These are phyloP conservation scores for Apiospora rasikravindrae DNA, from an alignment of 2,329 filamentous ascomycete species.

Conservation along the genomic window DNA sequence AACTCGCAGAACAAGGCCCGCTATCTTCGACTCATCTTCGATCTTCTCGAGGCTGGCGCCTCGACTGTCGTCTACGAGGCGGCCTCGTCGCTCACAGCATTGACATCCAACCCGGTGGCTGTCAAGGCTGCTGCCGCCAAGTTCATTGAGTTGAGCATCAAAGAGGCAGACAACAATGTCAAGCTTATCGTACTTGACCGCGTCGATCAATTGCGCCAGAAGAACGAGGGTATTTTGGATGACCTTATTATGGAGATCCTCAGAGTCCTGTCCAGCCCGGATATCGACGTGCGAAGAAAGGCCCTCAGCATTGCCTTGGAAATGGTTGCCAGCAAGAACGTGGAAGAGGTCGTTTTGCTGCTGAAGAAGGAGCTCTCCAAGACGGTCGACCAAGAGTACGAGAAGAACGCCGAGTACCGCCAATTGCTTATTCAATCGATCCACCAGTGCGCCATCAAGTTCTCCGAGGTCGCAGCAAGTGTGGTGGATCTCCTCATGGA, in stretches of 20 bases:
- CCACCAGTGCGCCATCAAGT: constrained; percentile 98
- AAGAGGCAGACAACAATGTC: constrained; percentile 98
- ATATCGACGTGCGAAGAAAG: constrained; percentile 94
- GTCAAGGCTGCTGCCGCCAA: constrained; percentile 96
- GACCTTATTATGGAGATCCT: constrained; percentile 97
- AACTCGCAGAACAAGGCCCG: constrained; percentile 95
- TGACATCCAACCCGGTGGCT: constrained; percentile 95
- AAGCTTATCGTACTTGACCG: constrained; percentile 97
- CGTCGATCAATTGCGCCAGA: constrained; percentile 83
- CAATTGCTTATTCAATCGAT: constrained; percentile 96
- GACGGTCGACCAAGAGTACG: constrained; percentile 97
- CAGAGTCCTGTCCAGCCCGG: constrained; percentile 90
- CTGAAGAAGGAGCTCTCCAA: constrained; percentile 98
- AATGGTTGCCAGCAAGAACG: constrained; percentile 99
- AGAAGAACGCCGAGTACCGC: constrained; percentile 96
- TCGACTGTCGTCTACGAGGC: constrained; percentile 98
- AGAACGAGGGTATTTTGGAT: constrained; percentile 89
- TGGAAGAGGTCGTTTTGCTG: constrained; percentile 94
- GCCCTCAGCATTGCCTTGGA: constrained; percentile 88
- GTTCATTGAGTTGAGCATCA: constrained; percentile 96
- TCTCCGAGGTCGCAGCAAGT: constrained; percentile 95
- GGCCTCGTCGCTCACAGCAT: constrained; percentile 88
- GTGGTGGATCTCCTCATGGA: constrained; percentile 98
- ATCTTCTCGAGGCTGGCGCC: constrained; percentile 88
- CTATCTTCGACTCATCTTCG: constrained; percentile 94